Percentiles rank a stretch among this genome's conserved stretches.
Evolutionary conservation across 1,284 basidiomycete species (phyloP).

Genomic region (Trametes versicolor): DNA sequence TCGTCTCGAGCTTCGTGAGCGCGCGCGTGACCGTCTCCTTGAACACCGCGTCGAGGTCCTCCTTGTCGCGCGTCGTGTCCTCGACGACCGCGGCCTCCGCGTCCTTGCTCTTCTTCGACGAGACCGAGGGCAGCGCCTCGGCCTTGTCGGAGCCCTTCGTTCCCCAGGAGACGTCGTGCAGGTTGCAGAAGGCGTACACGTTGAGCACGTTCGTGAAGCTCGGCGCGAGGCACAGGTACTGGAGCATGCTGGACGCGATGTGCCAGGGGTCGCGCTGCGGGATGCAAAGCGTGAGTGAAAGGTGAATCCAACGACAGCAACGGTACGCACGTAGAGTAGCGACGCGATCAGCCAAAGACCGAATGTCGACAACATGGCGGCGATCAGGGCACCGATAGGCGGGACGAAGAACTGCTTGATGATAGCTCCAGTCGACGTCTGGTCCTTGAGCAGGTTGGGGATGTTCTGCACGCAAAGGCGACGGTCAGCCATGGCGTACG

Average conservation of each 20-base stretch:
- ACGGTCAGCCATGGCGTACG: not conserved
- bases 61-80: constrained; percentile 81
- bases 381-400: constrained; percentile 85
- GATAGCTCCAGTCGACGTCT: constrained; percentile 52
- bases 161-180: constrained; percentile 95
- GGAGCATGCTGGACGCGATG: constrained; percentile 96
- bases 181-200: constrained; percentile 96
- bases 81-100: constrained; percentile 84
- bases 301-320: not conserved
- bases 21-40: constrained; percentile 94
- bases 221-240: constrained; percentile 90
- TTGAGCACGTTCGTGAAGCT: constrained; percentile 96
- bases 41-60: constrained; percentile 94
- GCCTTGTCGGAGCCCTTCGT: constrained; percentile 97
- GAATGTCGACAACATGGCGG: constrained; percentile 90
- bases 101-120: constrained; percentile 83
- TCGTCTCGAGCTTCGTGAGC: constrained; percentile 81
- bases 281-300: constrained; percentile 19
- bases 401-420: constrained; percentile 72
- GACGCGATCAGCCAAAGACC: constrained; percentile 87
- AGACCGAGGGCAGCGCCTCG: constrained; percentile 92
- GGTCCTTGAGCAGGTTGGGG: constrained; percentile 59
- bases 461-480: constrained; percentile 57
- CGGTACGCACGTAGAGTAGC: constrained; percentile 83
- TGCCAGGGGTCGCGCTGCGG: constrained; percentile 94